These are phyloP conservation scores for Barnettozyma sp. DNA, from an alignment of 805 yeast species.

Conservation along the genomic window DNA sequence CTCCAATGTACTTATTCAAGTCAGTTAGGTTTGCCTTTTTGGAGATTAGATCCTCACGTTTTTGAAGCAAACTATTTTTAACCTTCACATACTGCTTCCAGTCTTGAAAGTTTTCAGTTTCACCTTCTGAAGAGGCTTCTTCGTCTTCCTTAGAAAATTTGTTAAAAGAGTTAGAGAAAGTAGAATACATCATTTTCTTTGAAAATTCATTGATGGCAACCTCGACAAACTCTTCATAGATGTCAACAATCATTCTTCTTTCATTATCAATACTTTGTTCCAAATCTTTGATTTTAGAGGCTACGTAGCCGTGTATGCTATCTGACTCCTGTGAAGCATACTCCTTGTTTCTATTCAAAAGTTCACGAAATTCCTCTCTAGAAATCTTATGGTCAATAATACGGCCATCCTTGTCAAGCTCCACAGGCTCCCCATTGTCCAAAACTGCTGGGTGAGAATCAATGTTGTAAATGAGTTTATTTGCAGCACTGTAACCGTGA, in stretches of 20 bases:
- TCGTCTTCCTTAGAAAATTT: slow-evolving; percentile 13
- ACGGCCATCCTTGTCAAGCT: slow-evolving; percentile 29
- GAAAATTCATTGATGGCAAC: slow-evolving; percentile 59
- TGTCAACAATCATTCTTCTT: slow-evolving; percentile 47
- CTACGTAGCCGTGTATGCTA: slow-evolving; percentile 27
- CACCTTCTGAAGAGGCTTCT: slow-evolving; percentile 25
- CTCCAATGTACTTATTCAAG: slow-evolving; percentile 29
- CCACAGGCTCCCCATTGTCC: slow-evolving; percentile 28
- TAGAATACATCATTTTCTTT: slow-evolving; percentile 42
- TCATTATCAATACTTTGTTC: slow-evolving; percentile 31
- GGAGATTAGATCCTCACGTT: slow-evolving; percentile 45
- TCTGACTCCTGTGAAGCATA: slow-evolving; percentile 28
- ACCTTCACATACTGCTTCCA: slow-evolving; percentile 57
- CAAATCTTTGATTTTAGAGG: slow-evolving; percentile 26
- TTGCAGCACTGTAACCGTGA: slow-evolving; percentile 23
- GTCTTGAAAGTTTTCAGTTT: slow-evolving; percentile 35
- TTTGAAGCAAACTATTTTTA: slow-evolving; percentile 46
- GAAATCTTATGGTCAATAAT: slow-evolving; percentile 33
- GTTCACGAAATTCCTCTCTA: slow-evolving; percentile 42
- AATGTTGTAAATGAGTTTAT: slow-evolving; percentile 31
- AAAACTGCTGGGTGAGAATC: slow-evolving; percentile 30
- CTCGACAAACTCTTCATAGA: slow-evolving; percentile 69
- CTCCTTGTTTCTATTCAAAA: slow-evolving; percentile 29
- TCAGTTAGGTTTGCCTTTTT: slow-evolving; percentile 27
- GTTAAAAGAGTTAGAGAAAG: slow-evolving; percentile 19